Conservation (phyloP, 2,329 filamentous ascomycete genomes). For the Grosmannia huntii region DNA sequence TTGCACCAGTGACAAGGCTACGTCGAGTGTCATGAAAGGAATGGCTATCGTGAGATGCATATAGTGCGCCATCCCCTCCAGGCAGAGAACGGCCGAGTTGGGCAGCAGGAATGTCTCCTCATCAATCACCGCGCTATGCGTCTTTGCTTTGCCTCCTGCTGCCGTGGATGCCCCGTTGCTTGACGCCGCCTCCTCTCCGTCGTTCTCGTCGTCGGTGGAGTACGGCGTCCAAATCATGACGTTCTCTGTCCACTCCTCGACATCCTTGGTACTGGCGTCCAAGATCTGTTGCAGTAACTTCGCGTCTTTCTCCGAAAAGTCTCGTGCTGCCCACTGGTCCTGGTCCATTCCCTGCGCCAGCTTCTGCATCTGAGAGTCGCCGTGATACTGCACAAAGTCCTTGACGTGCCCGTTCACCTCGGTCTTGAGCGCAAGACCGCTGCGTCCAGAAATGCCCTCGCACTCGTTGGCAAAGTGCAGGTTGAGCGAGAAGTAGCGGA, state of each 20-base stretch:
- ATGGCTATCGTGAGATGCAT: slow-evolving; percentile 73
- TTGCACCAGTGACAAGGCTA: slow-evolving; percentile 66
- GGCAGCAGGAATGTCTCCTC: slow-evolving; percentile 78
- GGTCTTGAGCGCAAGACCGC: slow-evolving; percentile 62
- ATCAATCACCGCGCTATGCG: slow-evolving; percentile 64
- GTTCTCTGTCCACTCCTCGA: slow-evolving; percentile 50
- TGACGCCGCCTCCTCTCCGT: neutral
- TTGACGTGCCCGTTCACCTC: slow-evolving; percentile 73
- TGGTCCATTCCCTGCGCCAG: slow-evolving; percentile 67
- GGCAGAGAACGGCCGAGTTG: slow-evolving; percentile 66
- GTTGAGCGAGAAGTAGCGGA: slow-evolving; percentile 74
- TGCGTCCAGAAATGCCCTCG: slow-evolving; percentile 69
- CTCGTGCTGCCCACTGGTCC: slow-evolving; percentile 67
- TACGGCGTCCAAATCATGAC: slow-evolving; percentile 43
- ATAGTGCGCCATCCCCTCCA: slow-evolving; percentile 71
- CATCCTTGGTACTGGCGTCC: slow-evolving; percentile 58
- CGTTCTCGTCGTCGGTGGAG: slow-evolving; percentile 14
- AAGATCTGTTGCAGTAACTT: slow-evolving; percentile 51
- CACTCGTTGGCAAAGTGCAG: slow-evolving; percentile 77
- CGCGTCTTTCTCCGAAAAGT: slow-evolving; percentile 53
- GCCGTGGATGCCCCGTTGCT: slow-evolving; percentile 4
- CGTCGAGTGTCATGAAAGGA: slow-evolving; percentile 77
- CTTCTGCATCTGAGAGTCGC: slow-evolving; percentile 59
- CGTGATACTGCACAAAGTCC: slow-evolving; percentile 61
- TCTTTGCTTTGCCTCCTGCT: slow-evolving; percentile 44